A percentile compares a stretch with the other conserved stretches of the same genome.
Evolutionary conservation across 2,329 filamentous ascomycete species (phyloP).

Genomic region (Ascochyta lentis): DNA sequence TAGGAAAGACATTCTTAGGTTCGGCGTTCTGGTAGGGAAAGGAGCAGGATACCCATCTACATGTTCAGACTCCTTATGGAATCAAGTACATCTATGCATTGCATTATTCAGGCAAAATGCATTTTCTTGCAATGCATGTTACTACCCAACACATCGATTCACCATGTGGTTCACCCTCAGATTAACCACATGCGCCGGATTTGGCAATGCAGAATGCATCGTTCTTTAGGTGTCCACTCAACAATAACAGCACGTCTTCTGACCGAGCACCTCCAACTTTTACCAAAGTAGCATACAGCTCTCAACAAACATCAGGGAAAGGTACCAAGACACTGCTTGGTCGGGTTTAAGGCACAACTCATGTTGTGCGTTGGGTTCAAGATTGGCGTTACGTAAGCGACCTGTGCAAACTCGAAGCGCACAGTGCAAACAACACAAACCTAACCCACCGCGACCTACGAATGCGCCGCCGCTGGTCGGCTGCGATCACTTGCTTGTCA

Average conservation of each 20-base stretch:
- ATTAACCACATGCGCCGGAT: background rate
- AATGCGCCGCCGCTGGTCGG: slow-evolving; percentile 26
- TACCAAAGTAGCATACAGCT: background rate
- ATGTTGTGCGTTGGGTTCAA: background rate
- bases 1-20: slow-evolving; percentile 36
- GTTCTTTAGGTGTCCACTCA: background rate
- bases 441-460: slow-evolving; percentile 14
- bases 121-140: background rate
- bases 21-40: slow-evolving; percentile 1
- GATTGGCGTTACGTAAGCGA: slow-evolving; percentile 7
- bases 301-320: background rate
- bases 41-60: slow-evolving; percentile 1
- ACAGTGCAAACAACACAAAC: slow-evolving; percentile 44
- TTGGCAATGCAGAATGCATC: slow-evolving; percentile 9
- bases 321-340: background rate
- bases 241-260: background rate
- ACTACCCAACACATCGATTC: background rate
- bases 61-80: background rate
- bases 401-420: slow-evolving; percentile 4
- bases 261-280: too few species aligned
- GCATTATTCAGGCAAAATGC: background rate
- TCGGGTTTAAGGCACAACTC: background rate
- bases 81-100: background rate
- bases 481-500: slow-evolving; percentile 26
- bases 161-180: background rate